Percentiles rank a stretch among this genome's conserved stretches.
phyloP scores from a whole-genome alignment of 129 eudicot genomes.

The Helianthus tuberosus region DNA sequence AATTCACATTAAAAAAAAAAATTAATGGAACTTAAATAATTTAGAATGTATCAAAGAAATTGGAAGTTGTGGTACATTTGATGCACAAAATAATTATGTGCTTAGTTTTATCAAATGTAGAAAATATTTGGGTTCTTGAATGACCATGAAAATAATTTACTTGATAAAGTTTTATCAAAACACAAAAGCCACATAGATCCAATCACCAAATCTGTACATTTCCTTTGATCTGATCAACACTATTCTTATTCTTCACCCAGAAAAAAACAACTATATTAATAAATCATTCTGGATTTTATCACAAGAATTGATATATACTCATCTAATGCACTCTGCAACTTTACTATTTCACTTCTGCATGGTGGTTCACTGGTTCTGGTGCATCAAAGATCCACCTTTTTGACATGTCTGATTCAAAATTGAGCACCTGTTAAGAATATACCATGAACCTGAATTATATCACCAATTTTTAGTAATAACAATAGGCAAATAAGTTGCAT shows the following conservation, averaged over 20 bases:
- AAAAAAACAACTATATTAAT: background rate
- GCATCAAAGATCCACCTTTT: slow-evolving; percentile 2
- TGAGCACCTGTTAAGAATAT: slow-evolving; percentile 16
- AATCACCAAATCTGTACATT: slow-evolving; percentile 22
- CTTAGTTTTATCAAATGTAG: too few species aligned
- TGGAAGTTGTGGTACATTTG: too few species aligned
- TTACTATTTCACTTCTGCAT: slow-evolving; percentile 8
- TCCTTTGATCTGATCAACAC: slow-evolving; percentile 10
- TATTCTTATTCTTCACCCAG: background rate
- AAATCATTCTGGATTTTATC: background rate
- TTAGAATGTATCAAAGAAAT: too few species aligned
- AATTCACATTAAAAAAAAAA: too few species aligned
- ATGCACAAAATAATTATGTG: too few species aligned
- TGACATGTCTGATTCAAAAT: slow-evolving; percentile 3
- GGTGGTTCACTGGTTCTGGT: slow-evolving; percentile 4
- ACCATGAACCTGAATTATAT: slow-evolving; percentile 3
- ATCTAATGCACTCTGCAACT: slow-evolving; percentile 1
- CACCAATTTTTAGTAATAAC: background rate
- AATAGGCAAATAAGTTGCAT: background rate
- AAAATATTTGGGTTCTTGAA: too few species aligned
- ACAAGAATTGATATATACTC: slow-evolving; percentile 1
- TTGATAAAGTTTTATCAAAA: background rate
- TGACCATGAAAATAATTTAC: too few species aligned
- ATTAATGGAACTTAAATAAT: too few species aligned
- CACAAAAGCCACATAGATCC: background rate